Percentiles rank a stretch among this genome's conserved stretches.
Conservation (phyloP, 441 rosid genomes). For the Pelargonium cotyledonis region DNA sequence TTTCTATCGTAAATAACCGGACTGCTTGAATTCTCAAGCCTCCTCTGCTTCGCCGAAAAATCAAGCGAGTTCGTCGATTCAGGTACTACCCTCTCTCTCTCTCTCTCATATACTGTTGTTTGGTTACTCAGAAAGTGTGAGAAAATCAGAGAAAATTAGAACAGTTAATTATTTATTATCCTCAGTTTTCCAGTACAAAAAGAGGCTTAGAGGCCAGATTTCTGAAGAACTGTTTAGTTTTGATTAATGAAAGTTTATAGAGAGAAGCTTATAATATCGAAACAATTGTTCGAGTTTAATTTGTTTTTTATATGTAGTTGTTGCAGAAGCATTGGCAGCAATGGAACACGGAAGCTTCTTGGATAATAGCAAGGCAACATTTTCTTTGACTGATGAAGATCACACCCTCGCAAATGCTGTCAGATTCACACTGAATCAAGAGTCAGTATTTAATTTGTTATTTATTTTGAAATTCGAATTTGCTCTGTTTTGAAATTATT, state of each 20-base stretch:
- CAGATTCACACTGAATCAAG: conserved; percentile 83
- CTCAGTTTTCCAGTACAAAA: too few species aligned
- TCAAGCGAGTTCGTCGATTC: neutral
- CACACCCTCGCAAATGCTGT: conserved; percentile 83
- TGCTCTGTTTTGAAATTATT: neutral
- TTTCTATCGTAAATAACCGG: neutral
- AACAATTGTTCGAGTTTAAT: too few species aligned
- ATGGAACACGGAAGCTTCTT: conserved; percentile 61
- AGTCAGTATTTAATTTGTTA: conserved; percentile 39
- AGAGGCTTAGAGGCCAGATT: too few species aligned
- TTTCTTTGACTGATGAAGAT: conserved; percentile 68
- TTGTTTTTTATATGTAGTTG: too few species aligned
- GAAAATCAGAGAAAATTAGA: too few species aligned
- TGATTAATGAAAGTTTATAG: too few species aligned
- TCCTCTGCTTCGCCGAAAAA: neutral
- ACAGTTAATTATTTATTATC: too few species aligned
- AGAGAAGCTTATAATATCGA: too few species aligned
- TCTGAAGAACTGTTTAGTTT: too few species aligned
- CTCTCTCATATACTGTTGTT: neutral
- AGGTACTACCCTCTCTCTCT: neutral
- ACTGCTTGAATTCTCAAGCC: neutral
- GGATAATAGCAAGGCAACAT: conserved; percentile 56
- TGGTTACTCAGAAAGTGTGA: neutral
- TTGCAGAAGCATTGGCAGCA: neutral
- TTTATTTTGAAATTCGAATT: neutral